Conservation (phyloP, 1,284 basidiomycete genomes). For the Ceratobasidium sp. region DNA sequence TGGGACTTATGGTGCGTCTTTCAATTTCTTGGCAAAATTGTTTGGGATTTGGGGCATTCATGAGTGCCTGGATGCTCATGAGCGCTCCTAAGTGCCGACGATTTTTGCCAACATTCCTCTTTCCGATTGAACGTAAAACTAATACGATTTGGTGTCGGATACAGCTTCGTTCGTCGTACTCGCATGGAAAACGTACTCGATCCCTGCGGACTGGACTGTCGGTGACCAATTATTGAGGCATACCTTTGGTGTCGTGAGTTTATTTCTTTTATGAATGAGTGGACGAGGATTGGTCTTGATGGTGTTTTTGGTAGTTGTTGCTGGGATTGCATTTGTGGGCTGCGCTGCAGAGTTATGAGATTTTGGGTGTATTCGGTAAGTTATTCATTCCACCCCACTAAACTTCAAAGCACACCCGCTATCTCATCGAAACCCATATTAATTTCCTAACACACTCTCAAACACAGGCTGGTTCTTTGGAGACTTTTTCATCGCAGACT, state of each 20-base stretch:
- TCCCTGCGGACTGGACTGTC: constrained; percentile 87
- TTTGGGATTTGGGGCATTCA: neutral
- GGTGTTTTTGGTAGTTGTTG: constrained; percentile 71
- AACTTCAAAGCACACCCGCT: neutral
- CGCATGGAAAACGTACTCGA: constrained; percentile 88
- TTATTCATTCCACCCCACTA: neutral
- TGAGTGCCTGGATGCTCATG: neutral
- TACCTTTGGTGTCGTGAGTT: constrained; percentile 83
- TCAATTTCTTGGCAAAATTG: neutral
- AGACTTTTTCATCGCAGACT: constrained; percentile 97
- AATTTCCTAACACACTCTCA: constrained; percentile 18
- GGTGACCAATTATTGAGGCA: constrained; percentile 92
- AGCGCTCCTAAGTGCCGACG: too few relatives aligned
- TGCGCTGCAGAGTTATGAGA: constrained; percentile 89
- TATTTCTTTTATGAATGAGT: constrained; percentile 11
- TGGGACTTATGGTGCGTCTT: constrained; percentile 93
- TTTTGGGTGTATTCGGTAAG: constrained; percentile 90
- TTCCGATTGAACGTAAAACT: neutral
- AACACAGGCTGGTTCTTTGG: constrained; percentile 92
- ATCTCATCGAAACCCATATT: neutral
- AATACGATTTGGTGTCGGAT: neutral
- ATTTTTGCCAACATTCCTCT: constrained; percentile 50
- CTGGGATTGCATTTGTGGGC: constrained; percentile 94
- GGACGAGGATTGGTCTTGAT: too few relatives aligned
- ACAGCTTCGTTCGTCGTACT: constrained; percentile 84